These are phyloP conservation scores for Paracorniculantispora psalliotae DNA, from an alignment of 2,329 filamentous ascomycete genomes.

Conservation along the genomic window DNA sequence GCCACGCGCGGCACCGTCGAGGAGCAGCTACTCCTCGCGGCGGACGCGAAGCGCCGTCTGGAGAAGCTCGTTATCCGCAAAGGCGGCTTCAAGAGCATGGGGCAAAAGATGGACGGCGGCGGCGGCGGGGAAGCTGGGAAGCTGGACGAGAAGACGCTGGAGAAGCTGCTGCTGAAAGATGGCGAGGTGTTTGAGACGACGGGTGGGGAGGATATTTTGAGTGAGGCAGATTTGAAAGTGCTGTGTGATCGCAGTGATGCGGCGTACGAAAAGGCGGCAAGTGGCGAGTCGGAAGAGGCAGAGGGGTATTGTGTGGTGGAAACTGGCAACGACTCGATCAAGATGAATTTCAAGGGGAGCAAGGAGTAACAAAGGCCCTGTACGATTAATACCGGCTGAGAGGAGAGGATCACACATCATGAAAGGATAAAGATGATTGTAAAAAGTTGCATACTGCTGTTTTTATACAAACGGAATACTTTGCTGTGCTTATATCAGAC, in stretches of 20 bases:
- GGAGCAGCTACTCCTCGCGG: constrained; percentile 77
- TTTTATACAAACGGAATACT: not conserved
- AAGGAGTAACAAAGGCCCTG: constrained; percentile 18
- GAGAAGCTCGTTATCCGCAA: constrained; percentile 97
- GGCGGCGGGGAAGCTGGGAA: constrained; percentile 39
- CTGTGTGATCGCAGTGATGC: constrained; percentile 70
- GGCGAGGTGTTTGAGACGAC: constrained; percentile 60
- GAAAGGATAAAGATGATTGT: not conserved
- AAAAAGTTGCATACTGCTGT: not conserved
- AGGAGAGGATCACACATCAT: too few relatives aligned
- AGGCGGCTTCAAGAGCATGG: constrained; percentile 71
- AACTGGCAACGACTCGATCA: constrained; percentile 56
- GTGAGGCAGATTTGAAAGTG: constrained; percentile 68
- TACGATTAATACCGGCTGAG: too few relatives aligned
- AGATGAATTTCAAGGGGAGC: constrained; percentile 25
- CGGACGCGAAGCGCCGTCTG: constrained; percentile 83
- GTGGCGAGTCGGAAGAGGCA: constrained; percentile 63
- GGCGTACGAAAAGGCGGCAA: constrained; percentile 67
- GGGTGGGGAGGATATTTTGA: constrained; percentile 62
- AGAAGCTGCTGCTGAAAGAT: constrained; percentile 62
- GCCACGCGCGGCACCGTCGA: constrained; percentile 93
- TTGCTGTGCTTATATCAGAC: not conserved
- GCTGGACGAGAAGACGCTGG: constrained; percentile 57
- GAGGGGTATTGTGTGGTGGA: constrained; percentile 74
- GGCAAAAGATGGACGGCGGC: constrained; percentile 50